phyloP scores from a whole-genome alignment of 306 rosid species.

The Astragalus glycyphyllos region DNA sequence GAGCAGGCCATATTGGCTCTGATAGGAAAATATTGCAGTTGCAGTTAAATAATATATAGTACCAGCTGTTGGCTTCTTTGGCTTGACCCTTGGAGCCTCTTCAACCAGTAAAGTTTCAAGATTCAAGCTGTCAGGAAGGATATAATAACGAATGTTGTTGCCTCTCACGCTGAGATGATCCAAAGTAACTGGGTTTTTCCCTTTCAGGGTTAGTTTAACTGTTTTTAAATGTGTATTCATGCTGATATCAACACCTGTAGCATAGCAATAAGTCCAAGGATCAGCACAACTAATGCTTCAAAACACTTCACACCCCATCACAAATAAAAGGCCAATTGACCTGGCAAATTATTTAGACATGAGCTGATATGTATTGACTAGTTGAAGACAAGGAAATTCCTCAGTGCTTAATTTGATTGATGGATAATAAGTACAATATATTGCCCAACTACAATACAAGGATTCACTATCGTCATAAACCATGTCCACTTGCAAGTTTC shows the following conservation, averaged over 20 bases:
- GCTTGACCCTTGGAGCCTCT: slow-evolving; percentile 83
- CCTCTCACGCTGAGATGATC: slow-evolving; percentile 99
- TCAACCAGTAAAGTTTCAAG: slow-evolving; percentile 57
- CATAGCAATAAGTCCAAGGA: slow-evolving; percentile 34
- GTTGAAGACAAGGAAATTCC: background rate
- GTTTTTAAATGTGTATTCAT: slow-evolving; percentile 90
- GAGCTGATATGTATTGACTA: slow-evolving; percentile 1
- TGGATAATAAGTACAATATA: background rate
- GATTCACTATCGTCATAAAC: slow-evolving; percentile 10
- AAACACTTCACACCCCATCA: slow-evolving; percentile 20
- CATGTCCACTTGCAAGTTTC: slow-evolving; percentile 22
- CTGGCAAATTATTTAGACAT: slow-evolving; percentile 17
- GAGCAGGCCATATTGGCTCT: background rate
- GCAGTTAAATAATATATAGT: slow-evolving; percentile 29
- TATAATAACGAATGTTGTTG: slow-evolving; percentile 84
- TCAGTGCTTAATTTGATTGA: slow-evolving; percentile 19
- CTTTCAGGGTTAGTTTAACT: slow-evolving; percentile 87
- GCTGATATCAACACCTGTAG: slow-evolving; percentile 63
- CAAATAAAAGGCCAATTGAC: background rate
- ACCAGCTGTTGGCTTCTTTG: slow-evolving; percentile 98
- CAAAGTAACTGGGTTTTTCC: slow-evolving; percentile 90
- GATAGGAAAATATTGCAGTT: background rate
- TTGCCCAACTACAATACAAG: slow-evolving; percentile 10
- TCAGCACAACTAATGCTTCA: slow-evolving; percentile 42
- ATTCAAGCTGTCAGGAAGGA: slow-evolving; percentile 61